These are phyloP conservation scores for Oryza punctata DNA, from an alignment of 176 grass and related monocot genomes.

Conservation along the genomic window DNA sequence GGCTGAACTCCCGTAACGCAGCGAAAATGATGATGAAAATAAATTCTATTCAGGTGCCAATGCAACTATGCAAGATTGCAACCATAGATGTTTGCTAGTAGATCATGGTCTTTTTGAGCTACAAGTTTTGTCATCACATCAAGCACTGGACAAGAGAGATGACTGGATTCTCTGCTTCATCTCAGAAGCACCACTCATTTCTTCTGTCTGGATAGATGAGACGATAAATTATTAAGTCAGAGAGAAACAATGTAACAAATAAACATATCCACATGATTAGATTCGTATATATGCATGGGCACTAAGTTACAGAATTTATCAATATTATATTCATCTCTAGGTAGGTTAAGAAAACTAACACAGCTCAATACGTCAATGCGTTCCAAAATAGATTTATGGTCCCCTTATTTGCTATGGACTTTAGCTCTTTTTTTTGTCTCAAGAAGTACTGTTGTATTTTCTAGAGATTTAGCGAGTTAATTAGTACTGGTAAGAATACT, in stretches of 20 bases:
- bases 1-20: not conserved
- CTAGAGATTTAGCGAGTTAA: not conserved
- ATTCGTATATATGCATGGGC: too few relatives aligned
- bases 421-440: not conserved
- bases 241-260: not conserved
- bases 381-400: not conserved
- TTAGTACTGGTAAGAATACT: not conserved
- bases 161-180: conserved; percentile 10
- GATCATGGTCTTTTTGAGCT: not conserved
- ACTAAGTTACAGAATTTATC: too few relatives aligned
- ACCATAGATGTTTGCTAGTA: not conserved
- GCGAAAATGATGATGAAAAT: not conserved
- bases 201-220: conserved; percentile 46
- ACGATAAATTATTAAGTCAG: not conserved
- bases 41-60: not conserved
- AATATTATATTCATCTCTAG: too few relatives aligned
- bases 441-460: too few relatives aligned
- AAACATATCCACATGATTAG: too few relatives aligned
- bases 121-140: conserved; percentile 11
- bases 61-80: not conserved
- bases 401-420: not conserved
- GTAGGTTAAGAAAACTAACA: too few relatives aligned
- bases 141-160: conserved; percentile 18
- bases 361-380: too few relatives aligned
- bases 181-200: not conserved